Percentiles rank a stretch among this genome's conserved stretches.
These are phyloP conservation scores for Fraxinus sp. DNA, from an alignment of 305 asterid genomes.

Conservation along the genomic window DNA sequence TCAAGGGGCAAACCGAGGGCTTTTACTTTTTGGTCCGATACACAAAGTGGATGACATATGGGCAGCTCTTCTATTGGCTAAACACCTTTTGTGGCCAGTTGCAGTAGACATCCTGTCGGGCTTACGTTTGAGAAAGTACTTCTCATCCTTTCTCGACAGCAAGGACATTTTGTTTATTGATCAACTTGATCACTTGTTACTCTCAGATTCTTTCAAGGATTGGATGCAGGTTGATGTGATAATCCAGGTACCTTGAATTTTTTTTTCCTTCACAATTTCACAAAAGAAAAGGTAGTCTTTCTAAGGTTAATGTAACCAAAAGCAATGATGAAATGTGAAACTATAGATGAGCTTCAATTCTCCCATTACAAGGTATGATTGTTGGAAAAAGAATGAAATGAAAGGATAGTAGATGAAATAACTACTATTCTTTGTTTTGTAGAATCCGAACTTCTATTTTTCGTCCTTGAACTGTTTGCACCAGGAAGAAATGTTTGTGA, in stretches of 20 bases:
- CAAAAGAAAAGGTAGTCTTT: neutral
- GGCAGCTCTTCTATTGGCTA: slow-evolving; percentile 93
- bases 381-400: neutral
- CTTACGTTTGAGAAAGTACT: slow-evolving; percentile 77
- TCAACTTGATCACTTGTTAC: slow-evolving; percentile 84
- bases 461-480: neutral
- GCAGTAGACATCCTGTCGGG: slow-evolving; percentile 85
- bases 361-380: neutral
- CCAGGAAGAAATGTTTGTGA: neutral
- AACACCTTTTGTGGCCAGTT: slow-evolving; percentile 90
- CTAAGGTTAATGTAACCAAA: neutral
- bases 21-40: slow-evolving; percentile 76
- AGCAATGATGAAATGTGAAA: neutral
- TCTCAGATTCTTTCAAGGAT: slow-evolving; percentile 63
- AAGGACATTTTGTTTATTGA: slow-evolving; percentile 72
- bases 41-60: slow-evolving; percentile 89
- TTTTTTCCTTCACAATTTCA: neutral
- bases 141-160: slow-evolving; percentile 55
- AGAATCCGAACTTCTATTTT: neutral
- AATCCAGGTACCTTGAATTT: slow-evolving; percentile 58
- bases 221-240: slow-evolving; percentile 86
- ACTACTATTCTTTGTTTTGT: neutral
- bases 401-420: neutral
- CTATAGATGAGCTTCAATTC: neutral
- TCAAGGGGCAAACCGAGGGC: slow-evolving; percentile 68